Evolutionary conservation across 805 yeast species (phyloP), one percentile per base, ranked within the genome.

Genomic region (Wickerhamiella bombiphila): DNA sequence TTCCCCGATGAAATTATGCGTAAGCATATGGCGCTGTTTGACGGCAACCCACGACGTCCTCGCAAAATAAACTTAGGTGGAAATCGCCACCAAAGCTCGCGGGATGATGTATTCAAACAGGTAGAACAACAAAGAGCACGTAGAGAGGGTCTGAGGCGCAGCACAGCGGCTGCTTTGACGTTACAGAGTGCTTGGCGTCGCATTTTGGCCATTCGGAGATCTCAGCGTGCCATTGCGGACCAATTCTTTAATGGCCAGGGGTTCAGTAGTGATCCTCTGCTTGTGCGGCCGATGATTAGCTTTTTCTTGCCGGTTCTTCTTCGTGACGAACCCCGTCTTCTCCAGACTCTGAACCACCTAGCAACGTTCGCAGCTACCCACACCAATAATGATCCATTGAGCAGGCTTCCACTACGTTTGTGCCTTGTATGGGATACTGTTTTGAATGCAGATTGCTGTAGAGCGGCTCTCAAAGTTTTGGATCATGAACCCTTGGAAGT

Each of bases 51-150:
- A 15, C 61, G 64, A 37, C 67, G 72, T 44, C 62, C 73, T 37
- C 61, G 79, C 26, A 69, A 69, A 37, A 70, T 79, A 43, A 80
- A 88, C 61, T 65, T 72, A 47, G 68, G 88, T 51, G 60, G 77
- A 54, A 45, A 65, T 47, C 44, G 55, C 56, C 56, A 49, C 50
- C 50, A 56, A 37, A 38, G 58, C 43, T 50, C 66, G 54, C 56
- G 64, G 42, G 48, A 61, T 39, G 55, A 67, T 47, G 63, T 68
- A 36, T 57, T 88, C n/a, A 70, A 69, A 41, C 73, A 70, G 45
- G 75, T 93, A 3, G 71, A 72, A 46, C 59, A 60, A 29, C 83
- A 80, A 43, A 64, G 96, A 29, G 66, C 64, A 41, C 68, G 66
- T 42, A 67, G 96, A 40, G 85, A 80, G 40, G 54, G 60, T 22